A percentile compares a stretch with the other conserved stretches of the same genome.
Evolutionary conservation across 2,329 filamentous ascomycete genomes (phyloP).

Genomic region (Colletotrichum sp.): DNA sequence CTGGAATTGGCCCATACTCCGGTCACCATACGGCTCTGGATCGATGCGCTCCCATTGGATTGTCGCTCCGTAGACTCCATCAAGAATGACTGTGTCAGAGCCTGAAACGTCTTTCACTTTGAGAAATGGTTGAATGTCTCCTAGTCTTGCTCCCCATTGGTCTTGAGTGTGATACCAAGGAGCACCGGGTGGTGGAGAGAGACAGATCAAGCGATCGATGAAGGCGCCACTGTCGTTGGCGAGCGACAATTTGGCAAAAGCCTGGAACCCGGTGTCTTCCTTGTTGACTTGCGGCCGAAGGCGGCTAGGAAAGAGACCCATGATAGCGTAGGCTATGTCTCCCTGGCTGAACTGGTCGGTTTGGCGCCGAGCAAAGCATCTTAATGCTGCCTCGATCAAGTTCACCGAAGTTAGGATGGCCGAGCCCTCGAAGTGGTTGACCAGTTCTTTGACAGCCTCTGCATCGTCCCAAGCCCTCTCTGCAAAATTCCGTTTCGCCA

Average conservation of each 20-base stretch:
- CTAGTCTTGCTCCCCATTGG: not conserved
- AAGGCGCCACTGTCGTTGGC: not conserved
- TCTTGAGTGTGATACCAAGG: not conserved
- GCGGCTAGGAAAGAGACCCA: not conserved
- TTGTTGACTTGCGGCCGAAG: not conserved
- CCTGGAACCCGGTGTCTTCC: not conserved
- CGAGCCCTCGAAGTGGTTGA: not conserved
- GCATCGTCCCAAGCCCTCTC: not conserved
- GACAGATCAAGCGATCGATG: not conserved
- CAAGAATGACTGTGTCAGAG: not conserved
- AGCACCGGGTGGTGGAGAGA: rapidly evolving
- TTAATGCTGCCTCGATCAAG: not conserved
- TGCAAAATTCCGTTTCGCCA: not conserved
- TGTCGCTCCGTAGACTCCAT: not conserved
- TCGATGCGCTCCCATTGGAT: not conserved
- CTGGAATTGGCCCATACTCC: not conserved
- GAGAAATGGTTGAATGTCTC: not conserved
- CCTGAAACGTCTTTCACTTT: not conserved
- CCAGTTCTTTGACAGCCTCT: not conserved
- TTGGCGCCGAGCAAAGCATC: not conserved
- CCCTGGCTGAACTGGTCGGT: not conserved
- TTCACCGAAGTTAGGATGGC: not conserved
- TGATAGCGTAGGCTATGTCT: not conserved
- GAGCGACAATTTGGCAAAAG: not conserved
- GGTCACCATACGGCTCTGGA: not conserved